phyloP scores from a whole-genome alignment of 2,329 filamentous ascomycete species.

The Exophiala phaeomuriformis region DNA sequence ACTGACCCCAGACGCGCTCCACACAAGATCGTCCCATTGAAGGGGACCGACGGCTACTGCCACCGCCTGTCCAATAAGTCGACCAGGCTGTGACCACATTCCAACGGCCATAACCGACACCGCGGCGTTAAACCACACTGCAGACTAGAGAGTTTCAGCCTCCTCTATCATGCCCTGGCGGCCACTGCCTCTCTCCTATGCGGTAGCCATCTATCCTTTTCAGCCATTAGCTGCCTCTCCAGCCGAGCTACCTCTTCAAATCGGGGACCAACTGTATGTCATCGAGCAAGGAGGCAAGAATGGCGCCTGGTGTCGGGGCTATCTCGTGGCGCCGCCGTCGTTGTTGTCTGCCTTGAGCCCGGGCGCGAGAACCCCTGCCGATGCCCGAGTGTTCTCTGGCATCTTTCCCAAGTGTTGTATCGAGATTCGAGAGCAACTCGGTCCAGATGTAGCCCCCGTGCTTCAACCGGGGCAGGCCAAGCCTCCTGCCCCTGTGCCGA shows the following conservation, averaged over 20 bases:
- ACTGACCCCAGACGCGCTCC: constrained; percentile 20
- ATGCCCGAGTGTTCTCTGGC: constrained; percentile 95
- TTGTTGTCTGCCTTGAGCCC: constrained; percentile 85
- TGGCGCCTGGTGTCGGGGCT: constrained; percentile 89
- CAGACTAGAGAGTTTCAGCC: constrained; percentile 2
- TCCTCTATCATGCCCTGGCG: constrained; percentile 74
- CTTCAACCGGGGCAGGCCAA: constrained; percentile 38
- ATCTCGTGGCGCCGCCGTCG: constrained; percentile 88
- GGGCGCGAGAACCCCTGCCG: constrained; percentile 83
- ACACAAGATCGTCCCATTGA: constrained; percentile 12
- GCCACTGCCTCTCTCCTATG: constrained; percentile 95
- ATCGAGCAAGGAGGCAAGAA: constrained; percentile 86
- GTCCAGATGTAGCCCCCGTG: constrained; percentile 30
- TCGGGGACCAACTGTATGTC: constrained; percentile 97
- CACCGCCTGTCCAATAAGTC: constrained; percentile 9
- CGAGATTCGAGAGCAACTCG: constrained; percentile 85
- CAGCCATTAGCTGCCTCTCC: constrained; percentile 61
- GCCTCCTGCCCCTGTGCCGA: constrained; percentile 85
- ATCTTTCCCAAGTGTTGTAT: constrained; percentile 95
- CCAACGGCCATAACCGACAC: constrained; percentile 1
- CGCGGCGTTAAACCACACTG: neutral
- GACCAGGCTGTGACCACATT: neutral
- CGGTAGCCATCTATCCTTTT: constrained; percentile 92
- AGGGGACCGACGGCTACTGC: neutral
- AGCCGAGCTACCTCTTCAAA: constrained; percentile 89